These are phyloP conservation scores for Rhynchosporium agropyri DNA, from an alignment of 2,329 filamentous ascomycete species.

Conservation along the genomic window DNA sequence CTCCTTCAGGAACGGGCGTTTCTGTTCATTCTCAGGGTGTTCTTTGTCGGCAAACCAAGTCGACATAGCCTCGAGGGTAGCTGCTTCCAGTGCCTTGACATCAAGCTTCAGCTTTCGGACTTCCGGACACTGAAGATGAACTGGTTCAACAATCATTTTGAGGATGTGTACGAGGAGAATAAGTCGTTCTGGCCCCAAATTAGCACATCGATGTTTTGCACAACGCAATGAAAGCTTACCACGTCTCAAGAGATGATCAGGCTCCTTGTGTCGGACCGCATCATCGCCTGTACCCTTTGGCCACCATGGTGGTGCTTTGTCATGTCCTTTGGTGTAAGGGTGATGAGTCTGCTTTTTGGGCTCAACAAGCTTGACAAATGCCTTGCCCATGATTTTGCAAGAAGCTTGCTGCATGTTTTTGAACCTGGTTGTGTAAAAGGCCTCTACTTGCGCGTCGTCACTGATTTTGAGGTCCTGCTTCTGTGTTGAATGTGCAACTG, in stretches of 20 bases:
- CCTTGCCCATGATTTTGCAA: constrained; percentile 14
- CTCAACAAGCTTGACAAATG: constrained; percentile 12
- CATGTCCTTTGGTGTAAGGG: constrained; percentile 1
- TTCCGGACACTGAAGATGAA: constrained; percentile 45
- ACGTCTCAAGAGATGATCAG: constrained; percentile 2
- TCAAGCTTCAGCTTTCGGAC: constrained; percentile 53
- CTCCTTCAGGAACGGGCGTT: constrained; percentile 59
- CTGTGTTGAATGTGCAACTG: constrained; percentile 16
- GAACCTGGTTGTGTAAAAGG: constrained; percentile 7
- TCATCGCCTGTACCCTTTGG: neutral
- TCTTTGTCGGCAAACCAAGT: constrained; percentile 61
- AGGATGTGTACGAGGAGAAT: constrained; percentile 57
- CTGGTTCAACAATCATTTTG: constrained; percentile 51
- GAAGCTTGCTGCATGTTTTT: neutral
- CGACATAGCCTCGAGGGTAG: constrained; percentile 60
- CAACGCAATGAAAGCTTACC: neutral
- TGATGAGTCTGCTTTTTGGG: constrained; percentile 10
- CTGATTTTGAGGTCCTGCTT: neutral
- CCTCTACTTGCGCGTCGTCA: neutral
- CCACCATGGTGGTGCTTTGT: constrained; percentile 11
- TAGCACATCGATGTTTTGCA: no score
- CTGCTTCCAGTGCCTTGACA: constrained; percentile 59
- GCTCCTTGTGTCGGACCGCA: neutral
- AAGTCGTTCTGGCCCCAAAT: neutral
- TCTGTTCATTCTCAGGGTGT: constrained; percentile 54